Base-by-base conservation (phyloP, 192 early-diverging fungal genomes). In the Chytriomyces sp. region DNA sequence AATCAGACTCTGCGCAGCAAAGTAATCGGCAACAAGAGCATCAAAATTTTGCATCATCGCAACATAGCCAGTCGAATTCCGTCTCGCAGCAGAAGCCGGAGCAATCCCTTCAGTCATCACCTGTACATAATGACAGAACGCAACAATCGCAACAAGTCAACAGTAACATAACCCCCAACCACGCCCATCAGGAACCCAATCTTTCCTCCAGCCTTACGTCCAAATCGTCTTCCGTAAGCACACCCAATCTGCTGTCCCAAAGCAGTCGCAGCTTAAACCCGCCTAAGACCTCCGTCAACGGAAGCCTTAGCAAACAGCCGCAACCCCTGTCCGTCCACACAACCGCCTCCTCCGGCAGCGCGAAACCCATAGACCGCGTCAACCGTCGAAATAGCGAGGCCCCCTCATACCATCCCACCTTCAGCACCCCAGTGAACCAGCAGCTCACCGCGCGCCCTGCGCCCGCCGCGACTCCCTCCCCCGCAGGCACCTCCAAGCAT, bases 151-250 rank as follows among this genome's bases (percentile, higher is more conserved):
- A 60, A 36, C 32, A 60, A 60, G 8, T 19, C 8, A 7, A 44
- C n/a, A 44, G 19, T 44, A 44, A 7, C 7, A 44, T 7, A 7
- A 10, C 8, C 7, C 7, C 7, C 19, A 44, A 10, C 41, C 19
- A 44, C 41, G 41, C 41, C 41, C 41, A 44, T 7, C 41, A 7
- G 8, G 8, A 10, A 7, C 41, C 7, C 41, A 7, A 19, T 19
- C 41, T 10, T 44, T 44, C 8, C 41, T 10, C 41, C 41, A 44
- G 19, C 41, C 7, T 44, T 19, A 44, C 7, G 10, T 34, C 37
- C 10, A 60, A 60, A 36, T 36, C 7, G 7, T 60, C 58, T 5
- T 60, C 58, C 4, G 12, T 60, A 7, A 60, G 62, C 41, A 64
- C 62, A 1, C 62, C 62, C 2, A 64, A 64, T 25, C n/a, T n/a